These are phyloP conservation scores for Nicotiana paniculata DNA, from an alignment of 257 asterid genomes.

Conservation along the genomic window DNA sequence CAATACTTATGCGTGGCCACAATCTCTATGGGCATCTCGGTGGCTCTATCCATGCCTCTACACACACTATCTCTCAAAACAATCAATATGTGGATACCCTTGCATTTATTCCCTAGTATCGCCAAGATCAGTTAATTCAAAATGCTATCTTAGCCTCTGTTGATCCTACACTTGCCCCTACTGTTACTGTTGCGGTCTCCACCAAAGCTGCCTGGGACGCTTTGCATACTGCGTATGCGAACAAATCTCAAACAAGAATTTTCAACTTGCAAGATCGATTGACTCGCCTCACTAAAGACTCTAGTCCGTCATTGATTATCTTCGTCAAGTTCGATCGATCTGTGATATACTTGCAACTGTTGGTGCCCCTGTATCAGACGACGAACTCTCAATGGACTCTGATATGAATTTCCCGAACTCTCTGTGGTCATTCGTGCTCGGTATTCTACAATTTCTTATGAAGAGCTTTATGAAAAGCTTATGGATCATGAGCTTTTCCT, in stretches of 20 bases:
- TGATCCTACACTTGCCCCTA: neutral
- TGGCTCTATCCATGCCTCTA: neutral
- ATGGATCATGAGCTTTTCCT: no score
- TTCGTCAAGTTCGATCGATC: no score
- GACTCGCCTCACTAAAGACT: neutral
- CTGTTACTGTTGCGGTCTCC: neutral
- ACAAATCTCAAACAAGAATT: neutral
- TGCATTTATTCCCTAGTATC: neutral
- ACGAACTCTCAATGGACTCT: neutral
- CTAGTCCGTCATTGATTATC: neutral
- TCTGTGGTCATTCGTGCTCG: no score
- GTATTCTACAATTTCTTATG: no score
- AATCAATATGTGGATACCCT: neutral
- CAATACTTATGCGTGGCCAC: neutral
- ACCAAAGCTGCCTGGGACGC: neutral
- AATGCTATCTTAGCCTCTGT: neutral
- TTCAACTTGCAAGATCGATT: no score
- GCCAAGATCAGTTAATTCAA: neutral
- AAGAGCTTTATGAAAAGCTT: no score
- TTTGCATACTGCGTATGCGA: neutral
- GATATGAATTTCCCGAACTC: no score
- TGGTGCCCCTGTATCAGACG: no score
- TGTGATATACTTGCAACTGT: no score
- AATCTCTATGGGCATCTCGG: neutral
- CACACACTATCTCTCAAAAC: neutral